phyloP scores from a whole-genome alignment of 1,139 yeast genomes.

The Blastobotrys illinoisensis region DNA sequence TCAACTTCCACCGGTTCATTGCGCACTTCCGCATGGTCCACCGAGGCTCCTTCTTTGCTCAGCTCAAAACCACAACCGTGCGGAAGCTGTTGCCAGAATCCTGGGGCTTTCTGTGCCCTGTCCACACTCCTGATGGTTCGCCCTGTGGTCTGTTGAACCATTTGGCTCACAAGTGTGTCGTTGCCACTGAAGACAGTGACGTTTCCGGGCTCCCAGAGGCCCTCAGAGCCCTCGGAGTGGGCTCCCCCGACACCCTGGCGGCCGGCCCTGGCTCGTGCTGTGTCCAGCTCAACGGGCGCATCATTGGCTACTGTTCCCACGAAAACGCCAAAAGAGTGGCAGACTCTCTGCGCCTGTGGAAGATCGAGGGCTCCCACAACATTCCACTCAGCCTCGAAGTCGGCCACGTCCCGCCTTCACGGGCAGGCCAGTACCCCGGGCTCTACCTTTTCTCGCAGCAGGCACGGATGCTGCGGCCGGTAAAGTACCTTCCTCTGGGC shows the following conservation, averaged over 20 bases:
- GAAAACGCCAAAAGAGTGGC: conserved; percentile 82
- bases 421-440: conserved; percentile 97
- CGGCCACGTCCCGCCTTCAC: conserved; percentile 92
- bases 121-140: conserved; percentile 99
- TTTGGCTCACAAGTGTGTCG: conserved; percentile 89
- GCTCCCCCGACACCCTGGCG: conserved; percentile 61
- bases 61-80: conserved; percentile 93
- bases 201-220: conserved; percentile 65
- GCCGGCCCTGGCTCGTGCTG: conserved; percentile 87
- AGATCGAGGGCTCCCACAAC: conserved; percentile 70
- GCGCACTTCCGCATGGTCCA: conserved; percentile 99
- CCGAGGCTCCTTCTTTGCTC: conserved; percentile 99
- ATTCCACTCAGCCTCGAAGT: conserved; percentile 84
- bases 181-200: conserved; percentile 72
- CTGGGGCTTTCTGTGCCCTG: conserved; percentile 99
- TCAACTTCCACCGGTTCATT: conserved; percentile 92
- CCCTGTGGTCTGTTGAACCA: conserved; percentile 98
- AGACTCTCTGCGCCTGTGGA: conserved; percentile 88
- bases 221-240: conserved; percentile 72
- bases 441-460: conserved; percentile 83
- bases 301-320: conserved; percentile 93
- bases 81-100: conserved; percentile 95
- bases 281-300: conserved; percentile 88
- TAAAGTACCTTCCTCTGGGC: conserved; percentile 77
- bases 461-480: conserved; percentile 95